These are phyloP conservation scores for Pluteus cervinus DNA, from an alignment of 768 basidiomycete genomes.

Conservation along the genomic window DNA sequence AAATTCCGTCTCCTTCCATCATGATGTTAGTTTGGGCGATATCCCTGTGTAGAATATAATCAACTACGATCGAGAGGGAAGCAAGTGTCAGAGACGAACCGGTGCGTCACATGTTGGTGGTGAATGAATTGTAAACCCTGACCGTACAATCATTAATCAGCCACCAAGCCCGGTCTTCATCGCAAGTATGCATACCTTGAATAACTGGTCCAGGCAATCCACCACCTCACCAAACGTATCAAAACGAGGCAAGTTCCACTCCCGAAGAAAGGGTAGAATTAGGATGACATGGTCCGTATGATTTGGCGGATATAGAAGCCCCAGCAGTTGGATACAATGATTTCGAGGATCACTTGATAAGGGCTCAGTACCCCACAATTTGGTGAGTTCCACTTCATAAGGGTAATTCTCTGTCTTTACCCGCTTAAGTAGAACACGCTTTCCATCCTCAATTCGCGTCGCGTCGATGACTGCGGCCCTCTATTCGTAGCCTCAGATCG, in stretches of 20 bases:
- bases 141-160: background rate
- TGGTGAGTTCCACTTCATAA: constrained; percentile 20
- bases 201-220: constrained; percentile 21
- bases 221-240: constrained; percentile 25
- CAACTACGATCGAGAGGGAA: background rate
- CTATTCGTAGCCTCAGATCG: too few relatives aligned
- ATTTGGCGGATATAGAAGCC: constrained; percentile 15
- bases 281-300: constrained; percentile 13
- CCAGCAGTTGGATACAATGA: constrained; percentile 27
- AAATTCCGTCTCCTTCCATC: constrained; percentile 17
- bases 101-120: constrained; percentile 20
- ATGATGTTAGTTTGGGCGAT: constrained; percentile 22
- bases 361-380: too few relatives aligned
- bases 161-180: background rate
- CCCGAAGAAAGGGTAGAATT: constrained; percentile 23
- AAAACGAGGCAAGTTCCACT: constrained; percentile 15
- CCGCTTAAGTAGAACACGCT: constrained; percentile 22
- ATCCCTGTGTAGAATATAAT: constrained; percentile 19
- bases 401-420: constrained; percentile 21
- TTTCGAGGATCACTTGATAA: constrained; percentile 18
- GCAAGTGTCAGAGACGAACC: constrained; percentile 11
- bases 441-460: constrained; percentile 22
- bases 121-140: constrained; percentile 32
- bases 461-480: constrained; percentile 29
- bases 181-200: constrained; percentile 12